Evolutionary conservation across 1,139 yeast species (phyloP), one percentile per base, ranked within the genome.

Genomic region (Wickerhamomyces sp.): DNA sequence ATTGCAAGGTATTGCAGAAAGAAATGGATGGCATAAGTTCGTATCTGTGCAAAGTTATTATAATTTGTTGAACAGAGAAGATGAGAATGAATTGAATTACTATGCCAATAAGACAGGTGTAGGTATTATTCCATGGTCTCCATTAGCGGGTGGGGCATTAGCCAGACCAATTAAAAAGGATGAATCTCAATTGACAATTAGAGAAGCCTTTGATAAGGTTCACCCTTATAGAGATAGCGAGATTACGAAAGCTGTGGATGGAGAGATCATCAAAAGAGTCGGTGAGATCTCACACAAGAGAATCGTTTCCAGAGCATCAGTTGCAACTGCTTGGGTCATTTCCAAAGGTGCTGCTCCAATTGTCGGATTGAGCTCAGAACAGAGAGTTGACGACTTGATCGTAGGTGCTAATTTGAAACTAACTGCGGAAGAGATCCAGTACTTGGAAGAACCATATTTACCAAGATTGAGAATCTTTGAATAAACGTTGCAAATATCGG

Each of bases 241-340:
- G 36, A 46, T 41, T 10, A 61, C 74, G 10, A 49, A 49, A 27
- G 37, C 32, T 14, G 40, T 62, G 15, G 68, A 65, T 36, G 48
- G 51, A 33, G 67, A 58, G 24, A 73, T 77, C 38, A 58, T 78
- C 37, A 51, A 55, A 13, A 59, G 84, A 18, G 78, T 80, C 15
- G 81, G 78, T 54, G 67, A 69, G 46, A 29, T 80, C 4, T 68
- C 84, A 13, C 61, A 63, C 46, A 69, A 70, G 47, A 56, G 62
- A 35, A 60, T 58, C 14, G 67, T 64, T 18, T 56, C 72, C 9
- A 78, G 78, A 84, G 76, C 81, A 0, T 63, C 63, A 13, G 55
- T 77, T 20, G 67, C 83, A 5, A 64, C 72, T 13, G 76, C 80
- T 4, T 79, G 82, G 81, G 64, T 65, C 5, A 44, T 76, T 13